Base-by-base conservation (phyloP, 1,139 yeast species). In the Geotrichum bryndzae region DNA sequence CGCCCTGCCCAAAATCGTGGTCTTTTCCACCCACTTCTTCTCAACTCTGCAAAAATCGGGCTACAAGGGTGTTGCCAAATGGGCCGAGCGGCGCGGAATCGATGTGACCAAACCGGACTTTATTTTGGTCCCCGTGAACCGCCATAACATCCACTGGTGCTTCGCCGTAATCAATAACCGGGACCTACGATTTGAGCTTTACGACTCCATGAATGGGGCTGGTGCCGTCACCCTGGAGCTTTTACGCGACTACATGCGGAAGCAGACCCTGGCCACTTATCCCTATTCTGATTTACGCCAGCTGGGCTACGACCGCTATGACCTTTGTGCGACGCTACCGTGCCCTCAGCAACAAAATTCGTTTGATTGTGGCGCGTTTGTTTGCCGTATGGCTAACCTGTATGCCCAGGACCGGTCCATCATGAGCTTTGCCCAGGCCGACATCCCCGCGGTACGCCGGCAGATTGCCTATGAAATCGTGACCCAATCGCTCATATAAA, bases 271-370 rank as follows among this genome's bases (percentile, higher is more conserved):
- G 10, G 77, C 74, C 64, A 54, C 51, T 4, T 54, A 54, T n/a
- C 73, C 74, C 2, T 66, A 64, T 3, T 61, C 67, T 82, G 74
- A 82, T 83, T 46, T 79, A 18, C 67, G 63, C 8, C 60, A 63
- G 3, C 54, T 62, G 51, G 61, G 57, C 22, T 69, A 72, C 53
- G 68, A 68, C 33, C 58, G 63, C 13, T 73, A 74, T 59, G 64
- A 66, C 25, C 13, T 54, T 31, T 54, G 56, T 31, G 33, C 51
- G 0, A 54, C 51, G 31, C 68, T 8, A 50, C 77, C 79, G 31
- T 83, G 92, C 46, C 99, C 99, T 0, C 90, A 87, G 68, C 99
- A 94, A 72, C 78, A 80, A 41, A 94, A 94, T 71, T 97, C 97
- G 0, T 89, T 74, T 67, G 99, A 94, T 72, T 94, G 99, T 76